Conservation (phyloP, 208 protist species). For the Wallacemonas collosoma region DNA sequence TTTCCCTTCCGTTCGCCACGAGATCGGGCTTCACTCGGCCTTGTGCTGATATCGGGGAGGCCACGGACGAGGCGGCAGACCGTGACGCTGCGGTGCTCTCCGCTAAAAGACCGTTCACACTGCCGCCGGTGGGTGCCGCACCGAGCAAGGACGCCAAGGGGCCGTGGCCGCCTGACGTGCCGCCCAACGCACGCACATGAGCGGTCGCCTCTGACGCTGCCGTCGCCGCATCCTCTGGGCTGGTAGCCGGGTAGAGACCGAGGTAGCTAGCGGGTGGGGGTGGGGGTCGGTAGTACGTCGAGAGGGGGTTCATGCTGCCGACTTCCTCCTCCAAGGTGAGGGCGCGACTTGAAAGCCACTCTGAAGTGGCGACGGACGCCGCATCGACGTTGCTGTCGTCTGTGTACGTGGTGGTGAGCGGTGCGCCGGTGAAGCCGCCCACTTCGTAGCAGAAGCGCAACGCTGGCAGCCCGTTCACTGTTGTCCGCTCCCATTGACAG, state of each 20-base stretch:
- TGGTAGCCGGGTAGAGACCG: slow-evolving; percentile 10
- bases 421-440: slow-evolving; percentile 13
- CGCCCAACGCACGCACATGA: no score
- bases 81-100: neutral
- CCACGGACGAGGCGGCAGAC: neutral
- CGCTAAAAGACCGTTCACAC: neutral
- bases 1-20: no score
- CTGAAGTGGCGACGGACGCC: slow-evolving; percentile 38
- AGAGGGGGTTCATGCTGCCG: slow-evolving; percentile 73
- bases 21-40: no score
- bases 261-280: slow-evolving; percentile 34
- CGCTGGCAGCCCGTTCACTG: slow-evolving; percentile 49
- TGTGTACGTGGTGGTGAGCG: slow-evolving; percentile 21
- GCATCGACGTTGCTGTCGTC: slow-evolving; percentile 29
- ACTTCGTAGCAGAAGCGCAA: slow-evolving; percentile 60
- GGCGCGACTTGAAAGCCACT: slow-evolving; percentile 37
- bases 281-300: slow-evolving; percentile 45
- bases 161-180: no score
- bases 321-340: slow-evolving; percentile 64
- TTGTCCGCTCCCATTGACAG: slow-evolving; percentile 52
- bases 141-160: neutral
- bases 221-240: neutral
- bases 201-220: no score
- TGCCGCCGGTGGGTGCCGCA: neutral
- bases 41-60: no score